These are phyloP conservation scores for Neophaeococcomyces aloes DNA, from an alignment of 2,329 filamentous ascomycete species.

Conservation along the genomic window DNA sequence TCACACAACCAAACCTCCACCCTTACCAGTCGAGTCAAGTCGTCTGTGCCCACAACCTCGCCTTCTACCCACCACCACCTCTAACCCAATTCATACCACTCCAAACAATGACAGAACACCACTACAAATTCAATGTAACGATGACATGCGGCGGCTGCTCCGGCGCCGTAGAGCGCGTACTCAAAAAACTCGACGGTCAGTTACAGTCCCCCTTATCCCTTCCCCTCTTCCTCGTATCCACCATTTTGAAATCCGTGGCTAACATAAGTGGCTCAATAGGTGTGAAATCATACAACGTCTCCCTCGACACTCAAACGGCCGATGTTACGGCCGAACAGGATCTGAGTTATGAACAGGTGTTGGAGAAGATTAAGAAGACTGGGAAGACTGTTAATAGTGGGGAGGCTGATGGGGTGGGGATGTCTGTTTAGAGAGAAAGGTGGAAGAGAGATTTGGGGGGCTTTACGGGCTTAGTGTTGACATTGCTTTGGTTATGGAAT, in stretches of 20 bases:
- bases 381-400: slow-evolving; percentile 76
- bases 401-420: slow-evolving; percentile 34
- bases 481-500: no score
- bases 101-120: slow-evolving; percentile 62
- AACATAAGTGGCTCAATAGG: slow-evolving; percentile 43
- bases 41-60: background rate
- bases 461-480: no score
- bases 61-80: background rate
- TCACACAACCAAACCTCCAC: no score
- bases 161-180: slow-evolving; percentile 78
- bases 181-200: slow-evolving; percentile 83
- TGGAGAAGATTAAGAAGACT: slow-evolving; percentile 86
- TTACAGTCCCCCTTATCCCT: slow-evolving; percentile 7
- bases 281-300: slow-evolving; percentile 77
- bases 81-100: slow-evolving; percentile 10
- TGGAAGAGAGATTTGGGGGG: no score
- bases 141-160: slow-evolving; percentile 98
- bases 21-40: background rate
- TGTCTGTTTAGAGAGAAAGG: slow-evolving; percentile 27
- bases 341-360: slow-evolving; percentile 68
- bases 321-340: slow-evolving; percentile 59
- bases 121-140: slow-evolving; percentile 86
- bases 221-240: slow-evolving; percentile 12
- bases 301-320: slow-evolving; percentile 74
- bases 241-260: background rate